Conservation (phyloP, 2,329 filamentous ascomycete species). For the Xylariaceae sp. region DNA sequence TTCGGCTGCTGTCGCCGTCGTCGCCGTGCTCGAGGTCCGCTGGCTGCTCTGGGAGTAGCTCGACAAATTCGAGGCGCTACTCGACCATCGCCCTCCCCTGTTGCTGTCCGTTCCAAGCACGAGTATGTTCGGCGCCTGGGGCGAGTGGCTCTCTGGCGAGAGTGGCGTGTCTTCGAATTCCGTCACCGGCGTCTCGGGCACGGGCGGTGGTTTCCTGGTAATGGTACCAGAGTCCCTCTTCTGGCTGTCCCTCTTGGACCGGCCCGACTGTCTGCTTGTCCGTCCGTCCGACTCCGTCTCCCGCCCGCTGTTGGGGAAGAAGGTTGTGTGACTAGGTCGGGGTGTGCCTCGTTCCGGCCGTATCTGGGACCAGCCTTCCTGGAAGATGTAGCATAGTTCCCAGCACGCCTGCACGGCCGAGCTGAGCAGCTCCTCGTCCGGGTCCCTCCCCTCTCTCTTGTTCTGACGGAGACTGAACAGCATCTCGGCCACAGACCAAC, state of each 20-base stretch:
- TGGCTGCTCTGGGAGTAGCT: conserved; percentile 68
- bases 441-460: conserved; percentile 62
- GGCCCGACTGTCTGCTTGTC: conserved; percentile 46
- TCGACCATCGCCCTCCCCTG: conserved; percentile 72
- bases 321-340: conserved; percentile 70
- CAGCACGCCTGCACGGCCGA: conserved; percentile 90
- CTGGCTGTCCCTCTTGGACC: conserved; percentile 50
- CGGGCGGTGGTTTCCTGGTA: conserved; percentile 42
- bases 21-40: conserved; percentile 65
- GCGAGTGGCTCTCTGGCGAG: conserved; percentile 71
- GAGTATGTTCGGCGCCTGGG: conserved; percentile 79
- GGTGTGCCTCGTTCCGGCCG: conserved; percentile 82
- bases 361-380: conserved; percentile 85
- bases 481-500: conserved; percentile 89
- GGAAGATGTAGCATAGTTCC: conserved; percentile 90
- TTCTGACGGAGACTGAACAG: conserved; percentile 85
- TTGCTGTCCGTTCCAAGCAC: conserved; percentile 67
- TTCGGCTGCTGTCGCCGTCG: conserved; percentile 62
- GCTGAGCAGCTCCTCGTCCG: conserved; percentile 78
- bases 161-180: conserved; percentile 89
- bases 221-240: conserved; percentile 46
- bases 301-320: conserved; percentile 48
- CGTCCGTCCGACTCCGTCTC: conserved; percentile 44
- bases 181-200: conserved; percentile 87
- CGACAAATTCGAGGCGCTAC: conserved; percentile 71